Base-by-base conservation (phyloP, 768 basidiomycete species). In the Collybia sp. region DNA sequence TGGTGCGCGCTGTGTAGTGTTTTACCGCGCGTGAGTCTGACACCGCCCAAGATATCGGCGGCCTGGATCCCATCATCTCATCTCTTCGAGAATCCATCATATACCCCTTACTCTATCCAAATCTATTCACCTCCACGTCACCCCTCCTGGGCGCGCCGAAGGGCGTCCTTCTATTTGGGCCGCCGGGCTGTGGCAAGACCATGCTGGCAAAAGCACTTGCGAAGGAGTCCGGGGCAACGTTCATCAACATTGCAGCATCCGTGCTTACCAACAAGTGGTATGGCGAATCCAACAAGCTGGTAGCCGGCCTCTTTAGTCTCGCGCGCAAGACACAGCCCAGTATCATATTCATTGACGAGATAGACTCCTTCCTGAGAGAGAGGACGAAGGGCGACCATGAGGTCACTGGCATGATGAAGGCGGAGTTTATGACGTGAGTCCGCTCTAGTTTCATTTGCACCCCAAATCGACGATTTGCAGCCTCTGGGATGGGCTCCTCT, bases 121-220 rank as follows among this genome's bases (percentile, higher is more conserved):
- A 85, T 47, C 78, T 98, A 46, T 97, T 97, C 74, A 73, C 77
- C 12, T 75, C 85, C 13, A 80, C 88, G 0, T 89, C 93, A 0
- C 76, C 85, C 12, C 79, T 98, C 16, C 79, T 96, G 49, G 80
- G 82, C 5, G 91, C 96, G 4, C 96, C 96, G 0, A 97, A 97
- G 62, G 96, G 96, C 11, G 95, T 97, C 8, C 76, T 98, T 13
- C 78, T 99, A 15, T 95, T 90, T 56, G 96, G 96, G 0, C 96
- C 94, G 35, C 96, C 96, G 1, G 95, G 96, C 5, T 99, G 96
- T 53, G 96, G 96, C 18, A 99, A 99, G 72, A 98, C 96, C 1
- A 94, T 99, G 93, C 77, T 99, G n/a, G 96, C 96, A 1, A 95
- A 95, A 62, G 95, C 95, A 1, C 77, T 99, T 6, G 96, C 96